Evolutionary conservation across 2,329 filamentous ascomycete species (phyloP).

Genomic region (Hirsutella minnesotensis): DNA sequence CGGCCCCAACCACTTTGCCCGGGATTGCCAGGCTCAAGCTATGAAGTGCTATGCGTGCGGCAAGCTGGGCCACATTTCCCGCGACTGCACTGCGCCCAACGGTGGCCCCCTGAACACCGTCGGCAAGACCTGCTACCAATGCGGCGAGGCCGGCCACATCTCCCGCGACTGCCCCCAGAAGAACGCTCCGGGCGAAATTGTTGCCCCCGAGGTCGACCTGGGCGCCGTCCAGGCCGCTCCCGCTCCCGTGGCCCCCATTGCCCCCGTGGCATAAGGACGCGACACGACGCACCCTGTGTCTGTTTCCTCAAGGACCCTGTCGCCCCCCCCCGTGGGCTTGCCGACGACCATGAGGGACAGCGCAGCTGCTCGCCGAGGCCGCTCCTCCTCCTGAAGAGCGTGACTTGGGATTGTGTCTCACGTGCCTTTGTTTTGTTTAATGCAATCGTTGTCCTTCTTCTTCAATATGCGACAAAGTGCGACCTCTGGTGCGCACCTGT

Average conservation of each 20-base stretch:
- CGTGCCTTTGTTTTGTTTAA: not conserved
- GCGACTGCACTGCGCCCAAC: conserved; percentile 92
- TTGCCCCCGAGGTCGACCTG: conserved; percentile 28
- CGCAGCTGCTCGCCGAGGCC: conserved; percentile 6
- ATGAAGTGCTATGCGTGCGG: conserved; percentile 99
- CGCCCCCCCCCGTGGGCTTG: not conserved
- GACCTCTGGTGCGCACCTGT: not conserved
- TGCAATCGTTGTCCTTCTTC: conserved; percentile 1
- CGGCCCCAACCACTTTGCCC: conserved; percentile 93
- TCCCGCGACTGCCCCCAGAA: conserved; percentile 85
- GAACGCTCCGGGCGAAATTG: conserved; percentile 38
- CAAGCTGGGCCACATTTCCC: conserved; percentile 86
- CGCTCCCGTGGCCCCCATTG: conserved; percentile 33
- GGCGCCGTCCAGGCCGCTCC: conserved; percentile 28
- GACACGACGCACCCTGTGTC: conserved; percentile 2
- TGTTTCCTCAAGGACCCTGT: conserved; percentile 1
- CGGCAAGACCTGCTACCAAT: conserved; percentile 98
- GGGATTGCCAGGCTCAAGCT: conserved; percentile 94
- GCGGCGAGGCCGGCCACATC: conserved; percentile 90
- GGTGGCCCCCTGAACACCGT: conserved; percentile 90
- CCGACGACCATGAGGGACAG: not conserved
- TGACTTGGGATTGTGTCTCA: not conserved
- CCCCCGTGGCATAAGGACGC: conserved; percentile 23
- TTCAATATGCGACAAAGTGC: not conserved
- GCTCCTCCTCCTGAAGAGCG: not conserved